These are phyloP conservation scores for Ascocoryne sarcoides DNA, from an alignment of 2,329 filamentous ascomycete species.

Conservation along the genomic window DNA sequence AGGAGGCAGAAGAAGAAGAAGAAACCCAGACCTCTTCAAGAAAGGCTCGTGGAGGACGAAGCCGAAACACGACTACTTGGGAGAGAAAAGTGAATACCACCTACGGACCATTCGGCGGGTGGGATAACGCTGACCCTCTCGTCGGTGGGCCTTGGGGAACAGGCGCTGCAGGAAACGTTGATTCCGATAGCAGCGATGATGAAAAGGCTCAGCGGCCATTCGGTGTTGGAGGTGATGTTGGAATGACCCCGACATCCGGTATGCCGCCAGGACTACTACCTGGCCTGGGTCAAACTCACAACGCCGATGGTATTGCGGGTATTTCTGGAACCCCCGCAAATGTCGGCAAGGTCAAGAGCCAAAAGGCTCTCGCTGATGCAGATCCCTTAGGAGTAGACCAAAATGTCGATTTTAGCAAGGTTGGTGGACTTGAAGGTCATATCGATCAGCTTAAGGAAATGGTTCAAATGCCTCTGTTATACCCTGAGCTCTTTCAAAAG, in stretches of 20 bases:
- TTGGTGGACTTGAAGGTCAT: constrained; percentile 85
- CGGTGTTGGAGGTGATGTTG: constrained; percentile 54
- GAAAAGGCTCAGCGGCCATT: constrained; percentile 61
- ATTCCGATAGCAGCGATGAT: constrained; percentile 96
- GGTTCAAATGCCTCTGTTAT: constrained; percentile 88
- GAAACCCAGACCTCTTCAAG: constrained; percentile 60
- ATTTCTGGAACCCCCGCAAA: constrained; percentile 63
- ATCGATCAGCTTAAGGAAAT: constrained; percentile 98
- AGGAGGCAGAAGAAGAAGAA: constrained; percentile 61
- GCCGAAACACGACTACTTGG: constrained; percentile 39
- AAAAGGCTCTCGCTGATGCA: constrained; percentile 83
- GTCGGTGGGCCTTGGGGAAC: constrained; percentile 63
- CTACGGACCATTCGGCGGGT: constrained; percentile 86
- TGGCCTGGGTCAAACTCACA: constrained; percentile 42
- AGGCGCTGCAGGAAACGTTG: constrained; percentile 67
- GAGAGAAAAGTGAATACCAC: constrained; percentile 83
- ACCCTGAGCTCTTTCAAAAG: constrained; percentile 84
- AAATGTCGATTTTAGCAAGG: constrained; percentile 87
- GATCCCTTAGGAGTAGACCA: constrained; percentile 90
- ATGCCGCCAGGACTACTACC: constrained; percentile 44
- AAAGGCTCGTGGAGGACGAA: constrained; percentile 51
- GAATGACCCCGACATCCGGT: constrained; percentile 50
- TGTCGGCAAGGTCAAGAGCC: constrained; percentile 88
- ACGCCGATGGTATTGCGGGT: constrained; percentile 46
- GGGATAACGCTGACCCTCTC: constrained; percentile 47